A percentile compares a stretch with the other conserved stretches of the same genome.
Evolutionary conservation across 176 grass and related monocot genomes (phyloP).

Genomic region (Carex scoparia): DNA sequence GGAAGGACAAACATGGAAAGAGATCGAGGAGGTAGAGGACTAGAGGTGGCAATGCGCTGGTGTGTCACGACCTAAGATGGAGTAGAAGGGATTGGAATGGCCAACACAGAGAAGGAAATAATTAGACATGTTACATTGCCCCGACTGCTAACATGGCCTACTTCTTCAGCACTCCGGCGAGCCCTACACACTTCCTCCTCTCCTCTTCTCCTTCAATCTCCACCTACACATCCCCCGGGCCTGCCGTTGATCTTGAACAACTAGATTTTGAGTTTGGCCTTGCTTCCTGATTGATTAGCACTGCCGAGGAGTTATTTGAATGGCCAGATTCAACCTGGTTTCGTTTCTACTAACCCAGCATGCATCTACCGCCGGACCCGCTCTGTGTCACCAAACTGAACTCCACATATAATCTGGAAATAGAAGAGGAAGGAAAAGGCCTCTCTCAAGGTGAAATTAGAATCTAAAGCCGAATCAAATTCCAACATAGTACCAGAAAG

Average conservation of each 20-base stretch:
- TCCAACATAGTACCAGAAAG: background rate
- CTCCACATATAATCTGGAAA: constrained; percentile 11
- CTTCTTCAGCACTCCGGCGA: constrained; percentile 38
- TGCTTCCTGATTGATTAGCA: constrained; percentile 18
- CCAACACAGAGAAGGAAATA: no score
- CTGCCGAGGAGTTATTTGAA: constrained; percentile 41
- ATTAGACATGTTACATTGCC: no score
- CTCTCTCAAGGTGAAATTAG: background rate
- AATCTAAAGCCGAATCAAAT: background rate
- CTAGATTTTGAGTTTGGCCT: constrained; percentile 29
- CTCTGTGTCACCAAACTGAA: constrained; percentile 30
- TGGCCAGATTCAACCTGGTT: constrained; percentile 29
- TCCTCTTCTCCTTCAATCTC: constrained; percentile 4
- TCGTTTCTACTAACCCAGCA: background rate
- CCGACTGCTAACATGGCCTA: background rate
- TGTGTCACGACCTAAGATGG: no score
- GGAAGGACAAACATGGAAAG: no score
- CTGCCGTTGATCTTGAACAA: background rate
- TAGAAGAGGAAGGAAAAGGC: background rate
- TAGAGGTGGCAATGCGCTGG: no score
- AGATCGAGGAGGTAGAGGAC: no score
- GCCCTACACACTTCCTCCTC: constrained; percentile 40
- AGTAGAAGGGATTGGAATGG: no score
- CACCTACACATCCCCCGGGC: background rate
- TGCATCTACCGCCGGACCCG: constrained; percentile 20